Base-by-base conservation (phyloP, 371 early-diverging fungal species). In the Rhizopus stolonifer region DNA sequence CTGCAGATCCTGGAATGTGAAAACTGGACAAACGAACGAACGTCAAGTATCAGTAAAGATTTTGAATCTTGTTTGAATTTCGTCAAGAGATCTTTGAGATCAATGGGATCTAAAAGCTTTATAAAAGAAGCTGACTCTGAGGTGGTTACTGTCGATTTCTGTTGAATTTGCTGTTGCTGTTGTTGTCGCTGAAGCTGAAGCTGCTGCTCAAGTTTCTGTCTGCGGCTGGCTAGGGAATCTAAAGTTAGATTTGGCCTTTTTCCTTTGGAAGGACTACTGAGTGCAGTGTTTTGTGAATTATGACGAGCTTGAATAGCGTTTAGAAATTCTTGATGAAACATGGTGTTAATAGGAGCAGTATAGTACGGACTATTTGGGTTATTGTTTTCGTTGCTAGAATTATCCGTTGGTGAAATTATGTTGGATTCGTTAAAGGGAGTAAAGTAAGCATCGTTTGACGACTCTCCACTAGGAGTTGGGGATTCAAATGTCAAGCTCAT, bases 281-380 rank as follows among this genome's bases (percentile, higher is more conserved):
- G 34, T 8, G 71, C 64, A 4, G 65, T 62, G 11, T 74, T 63
- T 34, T 72, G 72, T 23, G 52, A 55, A 4, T 69, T 56, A 52
- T 77, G 74, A 14, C 78, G 71, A 46, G 57, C 60, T 42, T 74
- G 74, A 29, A 77, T 69, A 19, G 78, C 78, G 52, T 77, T 74
- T 8, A 74, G 47, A 40, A 77, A 77, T 14, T 77, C 78, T 60
- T 74, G 72, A 54, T 77, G 69, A 45, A 74, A 47, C 18, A 44
- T 52, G 34, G 72, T 70, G 36, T 68, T 70, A 36, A 72, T 65
- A 50, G 78, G 78, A 11, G 78, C 78, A 34, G 78, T 77, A 25
- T 64, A 77, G 46, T 72, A 77, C 15, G 78, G 78, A 47, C 74
- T 77, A 19, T 44, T 66, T 14, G 52, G 39, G 6, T 17, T 24